Conservation (phyloP, 306 rosid genomes). For the Castanospermum australe region DNA sequence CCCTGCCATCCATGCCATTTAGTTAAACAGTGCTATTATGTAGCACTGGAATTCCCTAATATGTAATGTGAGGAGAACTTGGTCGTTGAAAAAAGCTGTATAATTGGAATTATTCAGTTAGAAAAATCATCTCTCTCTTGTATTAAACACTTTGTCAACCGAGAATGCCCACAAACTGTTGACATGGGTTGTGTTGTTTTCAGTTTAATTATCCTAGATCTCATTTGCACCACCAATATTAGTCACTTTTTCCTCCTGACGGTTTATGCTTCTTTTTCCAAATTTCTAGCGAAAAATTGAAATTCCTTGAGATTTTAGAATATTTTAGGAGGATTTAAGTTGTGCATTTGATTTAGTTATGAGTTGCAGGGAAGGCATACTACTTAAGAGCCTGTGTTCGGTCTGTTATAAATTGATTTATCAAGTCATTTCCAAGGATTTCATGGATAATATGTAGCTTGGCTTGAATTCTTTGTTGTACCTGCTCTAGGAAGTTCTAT, state of each 20-base stretch:
- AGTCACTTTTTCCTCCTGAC: not conserved
- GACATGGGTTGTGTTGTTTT: not conserved
- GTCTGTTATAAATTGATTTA: not conserved
- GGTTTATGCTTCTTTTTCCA: not conserved
- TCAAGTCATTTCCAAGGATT: slow-evolving; percentile 13
- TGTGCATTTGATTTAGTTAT: slow-evolving; percentile 17
- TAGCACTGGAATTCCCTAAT: not conserved
- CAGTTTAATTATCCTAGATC: not conserved
- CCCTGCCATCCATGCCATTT: not conserved
- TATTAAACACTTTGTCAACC: not conserved
- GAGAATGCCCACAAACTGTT: not conserved
- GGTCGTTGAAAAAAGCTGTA: not conserved
- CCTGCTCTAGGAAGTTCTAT: not conserved
- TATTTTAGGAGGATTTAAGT: slow-evolving; percentile 3
- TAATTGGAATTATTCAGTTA: slow-evolving; percentile 1
- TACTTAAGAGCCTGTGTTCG: not conserved
- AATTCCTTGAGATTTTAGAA: not conserved
- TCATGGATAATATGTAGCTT: not conserved
- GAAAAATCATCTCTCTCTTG: not conserved
- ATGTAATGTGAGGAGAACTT: not conserved
- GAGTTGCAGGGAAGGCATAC: not conserved
- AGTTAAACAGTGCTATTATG: not conserved
- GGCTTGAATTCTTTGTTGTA: not conserved
- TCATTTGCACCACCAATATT: not conserved
- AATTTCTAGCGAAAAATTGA: not conserved